Conservation (phyloP, 179 eudicot species). For the Vitellaria paradoxa region DNA sequence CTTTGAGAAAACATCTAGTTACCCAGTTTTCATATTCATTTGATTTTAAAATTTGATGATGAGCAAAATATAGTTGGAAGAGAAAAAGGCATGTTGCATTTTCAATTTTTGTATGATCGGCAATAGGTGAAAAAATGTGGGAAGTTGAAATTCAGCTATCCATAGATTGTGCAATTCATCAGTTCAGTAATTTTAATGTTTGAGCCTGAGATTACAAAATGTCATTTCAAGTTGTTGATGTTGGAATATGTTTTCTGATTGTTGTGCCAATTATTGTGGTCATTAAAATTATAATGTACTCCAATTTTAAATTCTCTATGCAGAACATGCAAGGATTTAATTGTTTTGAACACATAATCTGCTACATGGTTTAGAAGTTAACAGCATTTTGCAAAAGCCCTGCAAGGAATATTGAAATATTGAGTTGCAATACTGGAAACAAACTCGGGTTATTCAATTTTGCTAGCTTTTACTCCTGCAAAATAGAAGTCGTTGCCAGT, state of each 20-base stretch:
- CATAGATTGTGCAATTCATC: background rate
- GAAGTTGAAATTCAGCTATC: background rate
- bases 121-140: background rate
- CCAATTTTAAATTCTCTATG: background rate
- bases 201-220: background rate
- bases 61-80: background rate
- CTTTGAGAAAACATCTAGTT: background rate
- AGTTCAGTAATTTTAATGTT: background rate
- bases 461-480: background rate
- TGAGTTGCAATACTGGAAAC: conserved; percentile 1
- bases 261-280: background rate
- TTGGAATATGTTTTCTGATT: background rate
- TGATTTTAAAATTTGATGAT: background rate
- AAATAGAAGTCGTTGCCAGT: background rate
- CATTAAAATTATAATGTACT: background rate
- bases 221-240: background rate
- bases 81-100: background rate
- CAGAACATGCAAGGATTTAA: background rate
- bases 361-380: background rate
- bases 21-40: background rate
- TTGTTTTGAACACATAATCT: background rate
- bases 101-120: background rate
- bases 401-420: background rate
- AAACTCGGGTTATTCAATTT: background rate
- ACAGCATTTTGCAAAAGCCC: background rate